phyloP scores from a whole-genome alignment of 768 basidiomycete genomes.

The Dendrothele bispora region DNA sequence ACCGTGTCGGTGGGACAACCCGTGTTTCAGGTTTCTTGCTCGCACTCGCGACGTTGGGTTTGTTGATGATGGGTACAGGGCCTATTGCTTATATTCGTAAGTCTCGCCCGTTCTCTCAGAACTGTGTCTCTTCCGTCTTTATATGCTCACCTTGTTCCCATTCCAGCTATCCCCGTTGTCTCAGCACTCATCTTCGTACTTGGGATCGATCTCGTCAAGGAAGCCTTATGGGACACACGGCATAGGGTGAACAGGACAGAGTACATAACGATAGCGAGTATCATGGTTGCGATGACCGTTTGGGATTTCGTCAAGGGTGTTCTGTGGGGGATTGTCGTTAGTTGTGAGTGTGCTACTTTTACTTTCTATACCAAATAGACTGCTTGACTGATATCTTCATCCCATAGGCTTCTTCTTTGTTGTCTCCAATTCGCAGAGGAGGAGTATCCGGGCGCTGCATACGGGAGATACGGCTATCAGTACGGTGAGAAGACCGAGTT shows the following conservation, averaged over 20 bases:
- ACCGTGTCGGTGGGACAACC: conserved; percentile 88
- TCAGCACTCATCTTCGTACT: conserved; percentile 91
- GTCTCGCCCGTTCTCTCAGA: conserved; percentile 28
- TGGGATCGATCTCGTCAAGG: conserved; percentile 91
- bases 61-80: conserved; percentile 82
- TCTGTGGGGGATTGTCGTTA: conserved; percentile 86
- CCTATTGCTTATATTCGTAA: conserved; percentile 91
- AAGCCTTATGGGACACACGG: conserved; percentile 95
- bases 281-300: conserved; percentile 89
- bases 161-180: conserved; percentile 84
- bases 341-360: conserved; percentile 53
- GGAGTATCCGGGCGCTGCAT: conserved; percentile 81
- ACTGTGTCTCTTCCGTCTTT: conserved; percentile 1
- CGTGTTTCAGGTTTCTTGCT: conserved; percentile 85
- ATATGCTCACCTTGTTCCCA: neutral
- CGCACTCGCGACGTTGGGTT: conserved; percentile 64
- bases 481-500: conserved; percentile 85
- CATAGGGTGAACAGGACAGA: conserved; percentile 82
- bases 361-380: no score
- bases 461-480: conserved; percentile 85
- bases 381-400: neutral
- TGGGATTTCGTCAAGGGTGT: conserved; percentile 96
- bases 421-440: conserved; percentile 85
- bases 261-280: conserved; percentile 81
- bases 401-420: conserved; percentile 88